Percentiles rank a stretch among this genome's conserved stretches.
These are phyloP conservation scores for Geotrichum klebahnii DNA, from an alignment of 1,139 yeast genomes.

Conservation along the genomic window DNA sequence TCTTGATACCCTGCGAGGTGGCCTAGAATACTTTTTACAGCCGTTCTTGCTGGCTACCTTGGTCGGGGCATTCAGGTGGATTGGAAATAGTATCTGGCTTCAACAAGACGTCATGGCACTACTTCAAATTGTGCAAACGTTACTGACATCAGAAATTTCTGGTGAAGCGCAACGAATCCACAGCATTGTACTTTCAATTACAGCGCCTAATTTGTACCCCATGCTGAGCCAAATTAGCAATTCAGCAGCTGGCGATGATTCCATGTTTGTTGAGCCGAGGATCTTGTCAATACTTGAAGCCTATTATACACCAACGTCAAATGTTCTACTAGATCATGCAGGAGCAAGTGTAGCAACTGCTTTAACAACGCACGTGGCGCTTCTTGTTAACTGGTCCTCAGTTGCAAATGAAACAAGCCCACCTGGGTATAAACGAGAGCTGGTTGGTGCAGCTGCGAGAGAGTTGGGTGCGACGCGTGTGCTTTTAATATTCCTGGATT, in stretches of 20 bases:
- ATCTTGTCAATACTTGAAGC: constrained; percentile 18
- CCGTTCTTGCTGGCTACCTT: constrained; percentile 52
- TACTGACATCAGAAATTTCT: constrained; percentile 38
- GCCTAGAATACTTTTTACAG: constrained; percentile 61
- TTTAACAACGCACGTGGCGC: constrained; percentile 29
- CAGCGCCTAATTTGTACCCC: constrained; percentile 33
- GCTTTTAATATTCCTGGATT: constrained; percentile 29
- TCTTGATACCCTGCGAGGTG: constrained; percentile 49
- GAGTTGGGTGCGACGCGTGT: constrained; percentile 55
- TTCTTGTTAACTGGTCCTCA: constrained; percentile 31
- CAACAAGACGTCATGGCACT: constrained; percentile 35
- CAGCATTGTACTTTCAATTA: constrained; percentile 36
- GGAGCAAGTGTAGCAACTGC: constrained; percentile 14
- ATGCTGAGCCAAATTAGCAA: constrained; percentile 24
- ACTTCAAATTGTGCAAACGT: constrained; percentile 36
- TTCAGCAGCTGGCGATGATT: constrained; percentile 2
- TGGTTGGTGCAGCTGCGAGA: constrained; percentile 47
- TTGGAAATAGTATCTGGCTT: constrained; percentile 42
- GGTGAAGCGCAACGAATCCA: constrained; percentile 43
- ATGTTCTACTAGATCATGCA: constrained; percentile 1
- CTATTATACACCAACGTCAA: constrained; percentile 12
- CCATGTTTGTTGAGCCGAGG: constrained; percentile 20
- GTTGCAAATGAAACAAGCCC: constrained; percentile 29
- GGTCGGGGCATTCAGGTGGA: constrained; percentile 44
- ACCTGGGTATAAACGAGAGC: constrained; percentile 45